Evolutionary conservation across 345 rosid genomes (phyloP), one percentile per base, ranked within the genome.

Genomic region (Camelina hispida): DNA sequence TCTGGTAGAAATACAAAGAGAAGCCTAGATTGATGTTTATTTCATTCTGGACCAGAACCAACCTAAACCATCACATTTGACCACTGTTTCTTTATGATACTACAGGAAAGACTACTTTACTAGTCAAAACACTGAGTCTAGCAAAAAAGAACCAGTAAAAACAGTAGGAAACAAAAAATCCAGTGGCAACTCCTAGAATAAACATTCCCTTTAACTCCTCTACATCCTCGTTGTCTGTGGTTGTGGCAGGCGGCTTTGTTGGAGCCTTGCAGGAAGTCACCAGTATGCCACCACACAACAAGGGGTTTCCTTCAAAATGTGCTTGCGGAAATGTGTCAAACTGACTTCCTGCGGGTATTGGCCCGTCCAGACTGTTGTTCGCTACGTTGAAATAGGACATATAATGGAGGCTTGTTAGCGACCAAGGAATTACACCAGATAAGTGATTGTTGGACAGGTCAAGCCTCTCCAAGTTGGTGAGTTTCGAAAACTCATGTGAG

Each of bases 351-450:
- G 86, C 62, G 14, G 98, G 98, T 61, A 93, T 68, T 18, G 84
- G 79, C 28, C 98, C 98, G 18, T 78, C 77, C 7, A 87, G 91
- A 69, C 7, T 65, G 72, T 93, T 93, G 76, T 81, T 32, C 2
- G 98, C 90, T 59, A 88, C 96, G 14, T 75, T 85, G 78, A 93
- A 90, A 2, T 68, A 93, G 9, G 98, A 93, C 81, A 90, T 74
- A 83, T 88, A 93, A 70, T 87, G 83, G 52, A 93, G 95, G 47
- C 75, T 77, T 57, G 74, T 81, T 46, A 93, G 81, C 14, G 89
- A 85, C 18, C 75, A 57, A 60, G 98, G 98, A 55, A 93, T 90
- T 34, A 74, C 66, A 20, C 98, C 95, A 2, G 91, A 74, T 18
- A 93, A 50, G 9, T 61, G 60, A 67, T 93, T 90, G 40, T 44